phyloP scores from a whole-genome alignment of 2,329 filamentous ascomycete genomes.

The Herpotrichia juniperi region DNA sequence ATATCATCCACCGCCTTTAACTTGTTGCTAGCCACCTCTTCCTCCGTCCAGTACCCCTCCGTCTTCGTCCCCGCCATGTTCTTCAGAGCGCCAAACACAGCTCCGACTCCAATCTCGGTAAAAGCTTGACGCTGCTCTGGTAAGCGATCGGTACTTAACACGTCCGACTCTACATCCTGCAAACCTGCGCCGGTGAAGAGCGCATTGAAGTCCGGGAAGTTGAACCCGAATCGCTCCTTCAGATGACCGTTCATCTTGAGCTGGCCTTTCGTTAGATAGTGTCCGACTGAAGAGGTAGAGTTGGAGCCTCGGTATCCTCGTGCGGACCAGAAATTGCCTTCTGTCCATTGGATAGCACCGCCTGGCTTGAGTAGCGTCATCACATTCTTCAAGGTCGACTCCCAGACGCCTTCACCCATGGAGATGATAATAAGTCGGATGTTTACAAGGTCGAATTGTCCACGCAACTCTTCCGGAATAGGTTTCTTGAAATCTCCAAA shows the following conservation, averaged over 20 bases:
- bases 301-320: conserved; percentile 25
- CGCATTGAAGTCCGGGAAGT: conserved; percentile 24
- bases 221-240: conserved; percentile 27
- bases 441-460: conserved; percentile 38
- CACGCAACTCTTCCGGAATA: conserved; percentile 28
- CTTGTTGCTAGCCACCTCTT: conserved; percentile 24
- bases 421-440: conserved; percentile 36
- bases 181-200: conserved; percentile 27
- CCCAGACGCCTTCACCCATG: conserved; percentile 32
- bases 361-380: conserved; percentile 35
- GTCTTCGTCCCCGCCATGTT: conserved; percentile 27
- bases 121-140: conserved; percentile 29
- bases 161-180: conserved; percentile 26
- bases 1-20: conserved; percentile 24
- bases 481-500: conserved; percentile 35
- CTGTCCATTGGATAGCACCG: conserved; percentile 36
- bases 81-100: conserved; percentile 29
- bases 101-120: conserved; percentile 34
- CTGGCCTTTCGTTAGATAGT: conserved; percentile 26
- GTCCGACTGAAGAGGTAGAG: conserved; percentile 16
- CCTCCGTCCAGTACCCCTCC: conserved; percentile 30
- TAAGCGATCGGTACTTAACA: conserved; percentile 32
- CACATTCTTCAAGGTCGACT: conserved; percentile 26
- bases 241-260: conserved; percentile 26
- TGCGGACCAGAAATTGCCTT: conserved; percentile 32